Base-by-base conservation (phyloP, 108 stramenopile species). In the Cylindrotheca fusiformis region DNA sequence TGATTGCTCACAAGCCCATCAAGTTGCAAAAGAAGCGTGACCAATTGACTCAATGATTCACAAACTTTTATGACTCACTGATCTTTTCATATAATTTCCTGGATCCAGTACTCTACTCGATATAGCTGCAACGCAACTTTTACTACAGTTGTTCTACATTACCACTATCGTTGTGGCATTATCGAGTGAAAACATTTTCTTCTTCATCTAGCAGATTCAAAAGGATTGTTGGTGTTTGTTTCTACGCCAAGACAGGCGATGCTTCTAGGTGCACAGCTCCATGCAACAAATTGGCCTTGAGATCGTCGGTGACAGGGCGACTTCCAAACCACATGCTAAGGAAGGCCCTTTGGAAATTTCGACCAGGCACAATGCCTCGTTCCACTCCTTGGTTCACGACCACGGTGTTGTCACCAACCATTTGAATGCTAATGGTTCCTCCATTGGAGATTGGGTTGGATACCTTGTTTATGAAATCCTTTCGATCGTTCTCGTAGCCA, bases 271-370 rank as follows among this genome's bases (percentile, higher is more conserved):
- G 68, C 18, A 21, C 50, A 22, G 57, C 52, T 20, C 62, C 69
- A 23, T 47, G 22, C 30, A 75, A 26, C 22, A 75, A 46, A 6
- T 47, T 57, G 5, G 29, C 17, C 27, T 68, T 75, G 26, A 75
- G 49, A 25, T 75, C 74, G 17, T 63, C 62, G 1, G 67, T 32
- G 41, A 75, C 74, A 17, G 67, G 59, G 24, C 33, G 45, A 27
- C 52, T 32, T n/a, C 74, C 74, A 63, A 75, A 68, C 74, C 74
- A 75, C 74, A 75, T 75, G 55, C 67, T 75, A 25, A 75, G 33
- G 44, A 75, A 75, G 32, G 67, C 49, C 17, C 54, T 32, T 57
- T 75, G 74, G 44, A 75, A 75, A 23, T 75, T 51, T 18, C 56
- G 32, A 22, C 74, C 67, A 2, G 8, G 47, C 22, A 75, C 63